Conservation (phyloP, 169 alveolate genomes). For the Eimeria sp. region DNA sequence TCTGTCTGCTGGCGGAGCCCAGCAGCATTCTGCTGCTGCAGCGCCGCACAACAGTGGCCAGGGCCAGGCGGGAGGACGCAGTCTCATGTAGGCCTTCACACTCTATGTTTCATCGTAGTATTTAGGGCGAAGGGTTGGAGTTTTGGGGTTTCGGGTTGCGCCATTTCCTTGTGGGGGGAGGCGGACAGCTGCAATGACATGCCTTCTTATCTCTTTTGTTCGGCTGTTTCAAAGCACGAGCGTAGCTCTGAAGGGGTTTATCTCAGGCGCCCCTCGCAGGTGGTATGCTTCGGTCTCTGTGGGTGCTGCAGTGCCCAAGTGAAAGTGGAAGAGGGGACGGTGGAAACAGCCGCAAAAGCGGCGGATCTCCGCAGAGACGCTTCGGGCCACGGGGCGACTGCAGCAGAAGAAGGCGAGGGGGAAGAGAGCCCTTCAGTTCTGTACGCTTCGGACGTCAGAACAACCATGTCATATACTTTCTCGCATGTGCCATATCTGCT, state of each 20-base stretch:
- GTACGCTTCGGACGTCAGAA: no score
- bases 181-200: not conserved
- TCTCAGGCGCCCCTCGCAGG: not conserved
- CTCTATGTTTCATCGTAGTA: not conserved
- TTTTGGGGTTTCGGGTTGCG: not conserved
- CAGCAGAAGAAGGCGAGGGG: slow-evolving; percentile 12
- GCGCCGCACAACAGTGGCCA: not conserved
- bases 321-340: slow-evolving; percentile 56
- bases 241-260: no score
- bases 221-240: not conserved
- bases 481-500: no score
- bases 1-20: not conserved
- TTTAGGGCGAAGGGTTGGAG: no score
- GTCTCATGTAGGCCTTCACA: not conserved
- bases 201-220: not conserved
- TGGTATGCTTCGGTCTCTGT: not conserved
- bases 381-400: not conserved
- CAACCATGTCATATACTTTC: no score
- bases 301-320: slow-evolving; percentile 16
- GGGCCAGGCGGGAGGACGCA: not conserved
- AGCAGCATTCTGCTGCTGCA: not conserved
- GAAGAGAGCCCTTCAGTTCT: slow-evolving; percentile 37
- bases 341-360: slow-evolving; percentile 26
- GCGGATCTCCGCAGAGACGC: not conserved
- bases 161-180: not conserved